Base-by-base conservation (phyloP, 805 yeast genomes). In the Myxozyma vanderwaltii region DNA sequence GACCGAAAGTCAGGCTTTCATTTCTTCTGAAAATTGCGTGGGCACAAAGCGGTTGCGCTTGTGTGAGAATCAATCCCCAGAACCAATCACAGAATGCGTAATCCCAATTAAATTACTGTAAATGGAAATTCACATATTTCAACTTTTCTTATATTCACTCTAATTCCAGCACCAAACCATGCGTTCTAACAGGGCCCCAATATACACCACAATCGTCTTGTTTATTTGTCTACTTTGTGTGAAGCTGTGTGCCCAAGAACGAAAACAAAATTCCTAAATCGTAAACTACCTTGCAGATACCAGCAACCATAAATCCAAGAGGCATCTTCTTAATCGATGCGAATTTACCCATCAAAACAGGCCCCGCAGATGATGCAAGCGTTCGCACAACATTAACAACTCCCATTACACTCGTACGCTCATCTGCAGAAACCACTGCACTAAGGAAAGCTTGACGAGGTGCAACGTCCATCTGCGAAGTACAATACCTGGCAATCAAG, bases 391-490 rank as follows among this genome's bases (percentile, higher is more conserved):
- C 84, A 69, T 90, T 91, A 8, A 91, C 96, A 1, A 88, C 77
- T 1, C 97, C 97, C 84, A 91, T 80, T 1, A 87, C 91, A 66
- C 79, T 81, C 1, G 96, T 84, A 49, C 91, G 75, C 50, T 89
- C 94, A 10, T 77, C 72, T 12, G 81, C 79, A 15, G 79, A 78
- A 40, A 91, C 83, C 21, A 89, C 76, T 1, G 88, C 79, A 0
- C 95, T 85, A 51, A 91, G 73, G 41, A 91, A 76, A 7, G 90
- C 82, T 73, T 90, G 96, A 52, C 97, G 81, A 5, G 97, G 96
- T 2, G 90, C 94, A 29, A 90, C 96, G 70, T 91, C 97, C 91
- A 91, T 89, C 1, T 91, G 83, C 1, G 85, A 78, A 0, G 89
- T 82, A 1, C 85, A 74, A 59, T 84, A 84, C 63, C 88, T 83